Percentiles rank a stretch among this genome's conserved stretches.
Evolutionary conservation across 2,329 filamentous ascomycete genomes (phyloP).

Genomic region (Penicillium olsonii): DNA sequence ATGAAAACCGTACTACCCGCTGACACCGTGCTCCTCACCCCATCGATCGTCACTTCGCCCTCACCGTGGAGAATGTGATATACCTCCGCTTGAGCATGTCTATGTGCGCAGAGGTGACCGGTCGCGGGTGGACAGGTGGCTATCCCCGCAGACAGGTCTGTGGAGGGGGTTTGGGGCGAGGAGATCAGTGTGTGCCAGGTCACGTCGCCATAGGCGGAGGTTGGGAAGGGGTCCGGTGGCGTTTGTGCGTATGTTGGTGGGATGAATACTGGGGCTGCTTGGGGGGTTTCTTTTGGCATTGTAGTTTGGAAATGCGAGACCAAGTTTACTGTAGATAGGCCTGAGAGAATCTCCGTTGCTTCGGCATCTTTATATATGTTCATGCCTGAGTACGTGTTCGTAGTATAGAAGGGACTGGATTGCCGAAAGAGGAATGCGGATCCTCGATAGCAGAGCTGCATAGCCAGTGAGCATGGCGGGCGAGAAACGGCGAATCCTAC

Average conservation of each 20-base stretch:
- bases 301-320: neutral
- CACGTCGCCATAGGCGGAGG: conserved; percentile 16
- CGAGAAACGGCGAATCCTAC: neutral
- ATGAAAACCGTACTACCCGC: conserved; percentile 44
- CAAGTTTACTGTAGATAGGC: too few species aligned
- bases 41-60: conserved; percentile 43
- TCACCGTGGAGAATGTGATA: conserved; percentile 44
- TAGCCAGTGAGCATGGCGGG: neutral
- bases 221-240: conserved; percentile 18
- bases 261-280: conserved; percentile 9
- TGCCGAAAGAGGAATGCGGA: neutral
- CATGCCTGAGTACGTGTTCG: too few species aligned
- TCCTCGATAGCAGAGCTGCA: neutral
- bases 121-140: conserved; percentile 34
- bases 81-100: conserved; percentile 46
- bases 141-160: conserved; percentile 42
- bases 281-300: neutral
- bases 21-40: conserved; percentile 31
- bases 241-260: conserved; percentile 9
- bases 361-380: too few species aligned
- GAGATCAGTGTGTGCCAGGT: conserved; percentile 48
- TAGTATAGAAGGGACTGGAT: neutral
- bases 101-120: conserved; percentile 42
- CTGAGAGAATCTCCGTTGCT: too few species aligned
- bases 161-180: conserved; percentile 31